A percentile compares a stretch with the other conserved stretches of the same genome.
Conservation (phyloP, 73 alveolate genomes). For the Tetrahymena borealis region DNA sequence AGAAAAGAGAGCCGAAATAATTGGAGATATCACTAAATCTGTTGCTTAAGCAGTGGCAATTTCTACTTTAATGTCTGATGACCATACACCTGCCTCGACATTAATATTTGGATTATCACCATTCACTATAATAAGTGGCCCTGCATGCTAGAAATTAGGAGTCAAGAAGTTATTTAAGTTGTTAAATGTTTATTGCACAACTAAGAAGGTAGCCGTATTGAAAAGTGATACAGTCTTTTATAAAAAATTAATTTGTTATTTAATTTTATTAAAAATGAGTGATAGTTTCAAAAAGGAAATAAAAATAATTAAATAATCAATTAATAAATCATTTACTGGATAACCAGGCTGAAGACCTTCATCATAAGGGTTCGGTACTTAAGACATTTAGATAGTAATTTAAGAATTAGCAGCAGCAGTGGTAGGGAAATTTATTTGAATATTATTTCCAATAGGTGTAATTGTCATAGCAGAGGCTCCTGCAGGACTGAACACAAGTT, state of each 20-base stretch:
- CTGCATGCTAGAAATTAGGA: not conserved
- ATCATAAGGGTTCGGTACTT: conserved; percentile 44
- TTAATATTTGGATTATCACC: not conserved
- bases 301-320: not conserved
- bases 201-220: not conserved
- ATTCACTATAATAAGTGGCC: not conserved
- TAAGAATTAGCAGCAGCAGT: not conserved
- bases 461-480: not conserved
- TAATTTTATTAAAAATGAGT: too few relatives aligned
- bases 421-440: not conserved
- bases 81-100: not conserved
- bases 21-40: not conserved
- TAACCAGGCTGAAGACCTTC: conserved; percentile 41
- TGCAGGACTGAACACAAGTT: not conserved
- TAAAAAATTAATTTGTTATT: too few relatives aligned
- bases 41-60: not conserved
- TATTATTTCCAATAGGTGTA: conserved; percentile 8
- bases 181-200: not conserved
- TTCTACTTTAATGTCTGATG: not conserved
- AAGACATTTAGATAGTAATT: not conserved
- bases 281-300: too few relatives aligned
- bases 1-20: not conserved
- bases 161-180: not conserved
- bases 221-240: not conserved
- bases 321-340: not conserved